Conservation (phyloP, 2,329 filamentous ascomycete species). For the Mycosphaerella arachidis region DNA sequence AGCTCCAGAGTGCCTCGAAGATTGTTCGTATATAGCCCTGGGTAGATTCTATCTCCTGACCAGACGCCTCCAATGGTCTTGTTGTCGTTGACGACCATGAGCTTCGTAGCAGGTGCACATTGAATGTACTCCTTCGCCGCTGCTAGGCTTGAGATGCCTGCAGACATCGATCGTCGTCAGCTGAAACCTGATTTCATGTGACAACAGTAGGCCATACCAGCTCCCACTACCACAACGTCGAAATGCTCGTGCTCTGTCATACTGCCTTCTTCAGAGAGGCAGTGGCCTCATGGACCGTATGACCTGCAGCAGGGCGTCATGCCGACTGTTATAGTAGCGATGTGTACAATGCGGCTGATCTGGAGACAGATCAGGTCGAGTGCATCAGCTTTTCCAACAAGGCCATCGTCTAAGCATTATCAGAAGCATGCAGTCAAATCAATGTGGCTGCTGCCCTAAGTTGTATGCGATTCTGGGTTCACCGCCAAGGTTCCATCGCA, state of each 20-base stretch:
- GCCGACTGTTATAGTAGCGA: no score
- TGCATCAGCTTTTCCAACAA: not conserved
- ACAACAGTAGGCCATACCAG: slow-evolving; percentile 1
- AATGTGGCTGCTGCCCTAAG: no score
- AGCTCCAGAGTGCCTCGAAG: slow-evolving; percentile 10
- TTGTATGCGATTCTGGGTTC: no score
- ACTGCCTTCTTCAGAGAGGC: not conserved
- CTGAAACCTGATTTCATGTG: not conserved
- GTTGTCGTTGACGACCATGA: slow-evolving; percentile 11
- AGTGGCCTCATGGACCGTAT: not conserved
- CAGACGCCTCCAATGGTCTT: slow-evolving; percentile 14
- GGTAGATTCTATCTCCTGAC: slow-evolving; percentile 12
- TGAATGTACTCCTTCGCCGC: slow-evolving; percentile 13
- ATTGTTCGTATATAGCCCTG: slow-evolving; percentile 10
- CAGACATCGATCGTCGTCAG: not conserved
- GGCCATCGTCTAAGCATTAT: not conserved
- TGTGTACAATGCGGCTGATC: no score
- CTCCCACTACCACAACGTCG: slow-evolving; percentile 11
- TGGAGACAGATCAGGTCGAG: no score
- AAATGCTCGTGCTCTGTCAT: slow-evolving; percentile 8
- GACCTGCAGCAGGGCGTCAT: no score
- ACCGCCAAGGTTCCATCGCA: no score
- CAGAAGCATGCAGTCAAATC: no score
- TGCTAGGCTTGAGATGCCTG: slow-evolving; percentile 10
- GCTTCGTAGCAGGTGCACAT: slow-evolving; percentile 7